These are phyloP conservation scores for Pterocarpus macrocarpus DNA, from an alignment of 306 rosid species.

Conservation along the genomic window DNA sequence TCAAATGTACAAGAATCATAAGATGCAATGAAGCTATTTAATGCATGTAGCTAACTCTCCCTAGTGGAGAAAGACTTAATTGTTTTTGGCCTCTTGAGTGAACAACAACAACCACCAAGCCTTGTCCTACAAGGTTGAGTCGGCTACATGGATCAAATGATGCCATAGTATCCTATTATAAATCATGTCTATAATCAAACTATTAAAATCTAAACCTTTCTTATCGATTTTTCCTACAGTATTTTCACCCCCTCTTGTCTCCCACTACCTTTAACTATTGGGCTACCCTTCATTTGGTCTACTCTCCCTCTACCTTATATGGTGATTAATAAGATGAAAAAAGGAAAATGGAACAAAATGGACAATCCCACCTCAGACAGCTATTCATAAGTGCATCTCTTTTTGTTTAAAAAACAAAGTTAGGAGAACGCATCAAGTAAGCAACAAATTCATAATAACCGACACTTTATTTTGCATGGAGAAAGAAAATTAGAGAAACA, in stretches of 20 bases:
- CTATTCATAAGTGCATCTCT: background rate
- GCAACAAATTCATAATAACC: background rate
- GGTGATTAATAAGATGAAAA: constrained; percentile 10
- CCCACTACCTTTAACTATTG: too few relatives aligned
- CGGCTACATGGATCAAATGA: too few relatives aligned
- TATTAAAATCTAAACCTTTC: too few relatives aligned
- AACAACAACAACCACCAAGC: too few relatives aligned
- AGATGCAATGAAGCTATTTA: too few relatives aligned
- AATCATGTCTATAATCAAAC: too few relatives aligned
- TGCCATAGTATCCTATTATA: too few relatives aligned
- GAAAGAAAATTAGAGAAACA: background rate
- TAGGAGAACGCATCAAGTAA: background rate
- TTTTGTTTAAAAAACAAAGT: background rate
- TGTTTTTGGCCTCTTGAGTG: background rate
- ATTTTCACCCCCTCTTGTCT: too few relatives aligned
- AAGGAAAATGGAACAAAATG: background rate
- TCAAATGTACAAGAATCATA: too few relatives aligned
- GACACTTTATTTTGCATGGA: constrained; percentile 1
- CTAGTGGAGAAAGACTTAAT: background rate
- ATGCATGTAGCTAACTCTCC: background rate
- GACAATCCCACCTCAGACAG: background rate
- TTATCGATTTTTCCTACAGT: too few relatives aligned
- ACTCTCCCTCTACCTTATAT: too few relatives aligned
- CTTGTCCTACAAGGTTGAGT: background rate
- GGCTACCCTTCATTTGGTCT: too few relatives aligned